phyloP scores from a whole-genome alignment of 2,329 filamentous ascomycete genomes.

The Colletotrichum somersetense region DNA sequence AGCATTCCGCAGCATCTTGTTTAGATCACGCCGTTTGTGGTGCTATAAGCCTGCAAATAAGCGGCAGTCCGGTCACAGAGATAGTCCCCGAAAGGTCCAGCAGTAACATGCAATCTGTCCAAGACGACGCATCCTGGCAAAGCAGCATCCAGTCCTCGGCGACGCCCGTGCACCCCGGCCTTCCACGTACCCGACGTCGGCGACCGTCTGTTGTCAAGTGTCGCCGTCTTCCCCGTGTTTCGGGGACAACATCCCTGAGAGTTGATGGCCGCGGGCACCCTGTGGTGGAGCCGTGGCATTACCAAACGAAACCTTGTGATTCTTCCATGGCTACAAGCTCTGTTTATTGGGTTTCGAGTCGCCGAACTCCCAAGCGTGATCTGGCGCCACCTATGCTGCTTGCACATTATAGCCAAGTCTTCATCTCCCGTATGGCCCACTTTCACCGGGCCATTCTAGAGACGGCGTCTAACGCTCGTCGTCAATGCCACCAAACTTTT shows the following conservation, averaged over 20 bases:
- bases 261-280: not conserved
- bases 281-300: slow-evolving; percentile 3
- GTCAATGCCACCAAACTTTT: not conserved
- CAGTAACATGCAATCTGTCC: not conserved
- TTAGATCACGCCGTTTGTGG: not conserved
- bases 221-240: slow-evolving; percentile 8
- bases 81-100: slow-evolving; percentile 13
- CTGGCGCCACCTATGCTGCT: not conserved
- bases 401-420: not conserved
- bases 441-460: not conserved
- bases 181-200: slow-evolving; percentile 26
- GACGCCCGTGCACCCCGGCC: slow-evolving; percentile 32
- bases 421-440: not conserved
- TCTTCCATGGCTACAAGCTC: not conserved
- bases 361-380: slow-evolving; percentile 1
- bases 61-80: not conserved
- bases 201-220: slow-evolving; percentile 25
- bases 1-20: not conserved
- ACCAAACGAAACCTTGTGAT: slow-evolving; percentile 34
- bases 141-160: slow-evolving; percentile 20
- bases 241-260: slow-evolving; percentile 5
- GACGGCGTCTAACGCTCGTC: not conserved
- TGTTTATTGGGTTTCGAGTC: slow-evolving; percentile 1
- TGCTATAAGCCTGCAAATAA: not conserved
- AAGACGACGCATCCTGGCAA: slow-evolving; percentile 23